Evolutionary conservation across 768 basidiomycete species (phyloP).

Genomic region (Hysterangium stoloniferum): DNA sequence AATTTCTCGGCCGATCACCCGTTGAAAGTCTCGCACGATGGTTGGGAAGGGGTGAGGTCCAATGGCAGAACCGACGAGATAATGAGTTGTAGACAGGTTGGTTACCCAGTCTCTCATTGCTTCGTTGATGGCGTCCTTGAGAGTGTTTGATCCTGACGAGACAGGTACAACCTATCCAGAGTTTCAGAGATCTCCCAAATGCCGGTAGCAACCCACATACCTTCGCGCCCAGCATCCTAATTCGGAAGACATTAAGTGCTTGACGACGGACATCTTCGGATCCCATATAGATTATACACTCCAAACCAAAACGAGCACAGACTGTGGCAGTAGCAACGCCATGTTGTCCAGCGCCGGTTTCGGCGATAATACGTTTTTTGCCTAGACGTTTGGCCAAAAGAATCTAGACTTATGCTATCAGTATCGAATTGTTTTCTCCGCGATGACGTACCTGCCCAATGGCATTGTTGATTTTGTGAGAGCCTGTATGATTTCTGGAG

Average conservation of each 20-base stretch:
- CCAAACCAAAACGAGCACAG: slow-evolving; percentile 91
- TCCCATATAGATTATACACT: slow-evolving; percentile 98
- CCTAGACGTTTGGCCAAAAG: slow-evolving; percentile 89
- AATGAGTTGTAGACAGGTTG: slow-evolving; percentile 88
- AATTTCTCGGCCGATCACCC: slow-evolving; percentile 91
- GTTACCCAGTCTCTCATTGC: slow-evolving; percentile 99
- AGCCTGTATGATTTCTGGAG: slow-evolving; percentile 89
- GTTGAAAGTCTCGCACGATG: slow-evolving; percentile 96
- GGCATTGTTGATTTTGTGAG: slow-evolving; percentile 99
- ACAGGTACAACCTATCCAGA: slow-evolving; percentile 77
- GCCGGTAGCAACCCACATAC: slow-evolving; percentile 27
- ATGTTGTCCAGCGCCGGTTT: slow-evolving; percentile 98
- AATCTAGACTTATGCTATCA: slow-evolving; percentile 45
- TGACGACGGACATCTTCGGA: slow-evolving; percentile 94
- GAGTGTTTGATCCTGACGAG: slow-evolving; percentile 84
- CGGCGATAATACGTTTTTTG: slow-evolving; percentile 95
- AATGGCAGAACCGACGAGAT: slow-evolving; percentile 94
- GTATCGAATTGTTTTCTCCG: neutral
- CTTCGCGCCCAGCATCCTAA: slow-evolving; percentile 94
- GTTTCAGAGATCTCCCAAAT: neutral
- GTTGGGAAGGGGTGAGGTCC: slow-evolving; percentile 99
- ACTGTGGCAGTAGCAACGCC: slow-evolving; percentile 98
- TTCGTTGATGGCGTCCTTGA: slow-evolving; percentile 98
- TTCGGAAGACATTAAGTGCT: slow-evolving; percentile 95
- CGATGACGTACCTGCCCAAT: slow-evolving; percentile 71